These are phyloP conservation scores for Paspalum vaginatum DNA, from an alignment of 176 grass and related monocot species.

Conservation along the genomic window DNA sequence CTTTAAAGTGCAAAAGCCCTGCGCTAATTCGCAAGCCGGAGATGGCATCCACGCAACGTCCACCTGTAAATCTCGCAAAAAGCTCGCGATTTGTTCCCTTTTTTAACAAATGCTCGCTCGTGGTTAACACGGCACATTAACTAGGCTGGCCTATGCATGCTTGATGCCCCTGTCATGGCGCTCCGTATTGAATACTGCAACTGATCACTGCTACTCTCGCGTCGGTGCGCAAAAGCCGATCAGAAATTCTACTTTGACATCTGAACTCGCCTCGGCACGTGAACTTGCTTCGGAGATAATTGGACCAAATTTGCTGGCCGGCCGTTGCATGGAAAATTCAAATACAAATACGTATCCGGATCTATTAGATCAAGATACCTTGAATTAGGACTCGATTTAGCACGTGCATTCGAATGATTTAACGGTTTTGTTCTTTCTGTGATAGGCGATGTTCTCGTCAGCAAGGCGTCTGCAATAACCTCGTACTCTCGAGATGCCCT, in stretches of 20 bases:
- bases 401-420: too few species aligned
- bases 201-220: too few species aligned
- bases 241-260: not conserved
- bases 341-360: too few species aligned
- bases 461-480: too few species aligned
- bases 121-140: slow-evolving; percentile 21
- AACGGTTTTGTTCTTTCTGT: too few species aligned
- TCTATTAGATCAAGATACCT: too few species aligned
- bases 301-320: too few species aligned
- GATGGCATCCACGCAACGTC: slow-evolving; percentile 22
- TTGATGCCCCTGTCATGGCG: slow-evolving; percentile 15
- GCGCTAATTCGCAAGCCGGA: not conserved
- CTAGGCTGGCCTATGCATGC: not conserved
- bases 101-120: not conserved
- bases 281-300: too few species aligned
- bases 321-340: too few species aligned
- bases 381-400: too few species aligned
- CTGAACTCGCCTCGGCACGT: not conserved
- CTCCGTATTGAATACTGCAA: not conserved
- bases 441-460: too few species aligned
- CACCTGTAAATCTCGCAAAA: slow-evolving; percentile 38
- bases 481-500: too few species aligned
- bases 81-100: not conserved
- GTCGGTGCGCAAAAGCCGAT: slow-evolving; percentile 2
- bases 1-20: slow-evolving; percentile 23